Base-by-base conservation (phyloP, 2,329 filamentous ascomycete species). In the Aspergillus novofumigatus region DNA sequence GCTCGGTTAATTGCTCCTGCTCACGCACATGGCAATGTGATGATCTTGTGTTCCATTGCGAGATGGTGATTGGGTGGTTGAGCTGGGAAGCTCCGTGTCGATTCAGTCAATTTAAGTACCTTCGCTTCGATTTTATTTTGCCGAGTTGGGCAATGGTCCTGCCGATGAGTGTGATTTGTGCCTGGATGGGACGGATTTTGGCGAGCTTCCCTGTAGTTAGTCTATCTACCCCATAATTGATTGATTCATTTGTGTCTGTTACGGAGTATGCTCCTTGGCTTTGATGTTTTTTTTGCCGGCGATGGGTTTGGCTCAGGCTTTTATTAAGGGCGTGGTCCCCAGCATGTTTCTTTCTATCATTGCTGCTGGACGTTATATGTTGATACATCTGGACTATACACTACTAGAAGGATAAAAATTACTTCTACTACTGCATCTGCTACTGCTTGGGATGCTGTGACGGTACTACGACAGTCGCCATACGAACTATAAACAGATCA, bases 1-100 rank as follows among this genome's bases (percentile, higher is more conserved):
- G 26, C 57, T 59, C 57, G 57, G 57, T 57, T 59, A 59, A 57
- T 54, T 29, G 53, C 4, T 29, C 32, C 28, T 11, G 7, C 42
- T 23, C 20, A 23, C 11, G 38, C 45, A 50, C 44, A 41, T 49
- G 44, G 35, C 52, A 49, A 17, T 3, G 38, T 41, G 29, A 51
- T 9, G 29, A 53, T 51, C 53, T 11, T 52, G 52, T 5, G 49
- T 42, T 55, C 38, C 41, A 11, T 29, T 45, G 3, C 3, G 2
- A 11, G 8, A 4, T 45, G 8, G 8, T 23, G 0, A 23, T 23
- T 20, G n/a, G 42, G 0, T 3, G 2, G 41, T 20, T 2, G 8
- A 20, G 42, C 21, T 45, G 4, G 42, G 10, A 4, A 23, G n/a
- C 42, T 21, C 42, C 42, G 42, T 45, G 42, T 45, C n/a, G 41